A percentile compares a stretch with the other conserved stretches of the same genome.
phyloP scores from a whole-genome alignment of 768 basidiomycete genomes.

The Symmetrospora coprosmae region DNA sequence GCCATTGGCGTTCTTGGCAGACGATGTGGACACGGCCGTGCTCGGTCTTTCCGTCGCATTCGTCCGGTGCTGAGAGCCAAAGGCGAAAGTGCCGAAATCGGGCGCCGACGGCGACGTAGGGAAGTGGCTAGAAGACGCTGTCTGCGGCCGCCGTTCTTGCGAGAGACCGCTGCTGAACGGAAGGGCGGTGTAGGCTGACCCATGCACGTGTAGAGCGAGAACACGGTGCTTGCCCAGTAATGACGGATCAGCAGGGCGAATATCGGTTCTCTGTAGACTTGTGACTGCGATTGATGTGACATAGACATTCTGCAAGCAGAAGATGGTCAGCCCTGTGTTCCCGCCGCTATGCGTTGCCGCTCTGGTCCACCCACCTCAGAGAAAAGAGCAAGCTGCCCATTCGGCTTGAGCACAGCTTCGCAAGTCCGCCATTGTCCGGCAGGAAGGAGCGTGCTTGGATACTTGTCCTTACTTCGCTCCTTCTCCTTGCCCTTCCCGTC shows the following conservation, averaged over 20 bases:
- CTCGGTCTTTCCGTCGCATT: slow-evolving; percentile 26
- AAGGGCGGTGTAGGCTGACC: slow-evolving; percentile 42
- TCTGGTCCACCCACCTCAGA: neutral
- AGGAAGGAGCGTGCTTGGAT: neutral
- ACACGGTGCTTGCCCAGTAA: slow-evolving; percentile 64
- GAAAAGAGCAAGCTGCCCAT: neutral
- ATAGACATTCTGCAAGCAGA: neutral
- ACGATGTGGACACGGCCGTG: too few species aligned
- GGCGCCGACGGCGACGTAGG: slow-evolving; percentile 15
- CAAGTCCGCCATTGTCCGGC: slow-evolving; percentile 2
- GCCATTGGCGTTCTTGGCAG: too few species aligned
- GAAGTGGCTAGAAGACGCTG: slow-evolving; percentile 13
- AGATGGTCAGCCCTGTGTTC: neutral
- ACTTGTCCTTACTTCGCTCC: neutral
- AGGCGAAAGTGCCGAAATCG: slow-evolving; percentile 16
- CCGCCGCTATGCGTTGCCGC: too few species aligned
- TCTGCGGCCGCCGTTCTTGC: slow-evolving; percentile 13
- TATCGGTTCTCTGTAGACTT: slow-evolving; percentile 60
- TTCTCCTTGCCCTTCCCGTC: neutral
- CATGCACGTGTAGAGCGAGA: slow-evolving; percentile 44
- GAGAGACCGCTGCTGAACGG: too few species aligned
- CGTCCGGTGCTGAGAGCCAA: too few species aligned
- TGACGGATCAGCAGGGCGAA: slow-evolving; percentile 60
- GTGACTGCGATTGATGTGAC: slow-evolving; percentile 41
- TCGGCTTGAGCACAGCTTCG: neutral